Percentiles rank a stretch among this genome's conserved stretches.
Conservation (phyloP, 2,329 filamentous ascomycete genomes). For the Emergomyces orientalis region DNA sequence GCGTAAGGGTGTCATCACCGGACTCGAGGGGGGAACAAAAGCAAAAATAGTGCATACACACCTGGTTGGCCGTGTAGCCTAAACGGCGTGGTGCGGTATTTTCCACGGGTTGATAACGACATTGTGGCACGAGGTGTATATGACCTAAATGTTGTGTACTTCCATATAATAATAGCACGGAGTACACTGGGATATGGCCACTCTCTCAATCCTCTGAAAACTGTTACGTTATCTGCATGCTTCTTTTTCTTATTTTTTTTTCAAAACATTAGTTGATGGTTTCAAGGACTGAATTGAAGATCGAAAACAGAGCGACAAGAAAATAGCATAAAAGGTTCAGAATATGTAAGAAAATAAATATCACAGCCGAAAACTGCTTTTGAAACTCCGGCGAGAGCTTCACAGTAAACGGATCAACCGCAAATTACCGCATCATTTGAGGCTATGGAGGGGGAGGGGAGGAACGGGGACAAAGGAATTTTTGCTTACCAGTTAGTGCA, state of each 20-base stretch:
- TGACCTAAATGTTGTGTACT: background rate
- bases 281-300: background rate
- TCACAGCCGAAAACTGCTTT: conserved; percentile 69
- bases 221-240: conserved; percentile 1
- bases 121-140: background rate
- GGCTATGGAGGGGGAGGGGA: conserved; percentile 13
- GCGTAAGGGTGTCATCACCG: conserved; percentile 57
- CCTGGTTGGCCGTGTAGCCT: conserved; percentile 11
- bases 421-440: conserved; percentile 95
- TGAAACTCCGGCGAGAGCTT: conserved; percentile 82
- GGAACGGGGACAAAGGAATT: conserved; percentile 7
- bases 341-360: conserved; percentile 98
- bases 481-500: conserved; percentile 19
- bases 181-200: background rate
- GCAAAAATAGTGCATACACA: conserved; percentile 19
- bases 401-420: conserved; percentile 83
- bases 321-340: conserved; percentile 51
- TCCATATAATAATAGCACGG: background rate
- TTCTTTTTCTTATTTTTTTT: background rate
- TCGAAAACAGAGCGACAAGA: background rate
- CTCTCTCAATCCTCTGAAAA: background rate
- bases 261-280: conserved; percentile 7
- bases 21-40: conserved; percentile 27
- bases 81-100: background rate
- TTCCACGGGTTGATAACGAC: background rate